These are phyloP conservation scores for Trametes sanguinea DNA, from an alignment of 768 basidiomycete genomes.

Conservation along the genomic window DNA sequence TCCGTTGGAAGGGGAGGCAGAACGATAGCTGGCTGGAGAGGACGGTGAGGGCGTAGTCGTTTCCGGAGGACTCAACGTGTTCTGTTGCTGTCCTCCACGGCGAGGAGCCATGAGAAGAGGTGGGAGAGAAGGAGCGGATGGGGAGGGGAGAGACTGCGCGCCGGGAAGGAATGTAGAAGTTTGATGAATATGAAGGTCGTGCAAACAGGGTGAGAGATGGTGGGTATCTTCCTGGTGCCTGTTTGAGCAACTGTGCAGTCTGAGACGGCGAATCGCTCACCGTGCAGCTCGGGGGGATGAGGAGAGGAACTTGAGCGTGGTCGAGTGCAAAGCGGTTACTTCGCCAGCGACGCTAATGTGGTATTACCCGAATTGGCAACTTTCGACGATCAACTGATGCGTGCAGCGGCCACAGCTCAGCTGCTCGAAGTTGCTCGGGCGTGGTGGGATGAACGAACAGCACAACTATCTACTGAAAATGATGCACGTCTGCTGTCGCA, in stretches of 20 bases:
- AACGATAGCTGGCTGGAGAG: constrained; percentile 45
- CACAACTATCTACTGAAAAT: no score
- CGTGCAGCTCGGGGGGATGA: neutral
- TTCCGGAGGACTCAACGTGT: constrained; percentile 31
- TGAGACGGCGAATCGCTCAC: neutral
- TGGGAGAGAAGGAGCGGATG: constrained; percentile 3
- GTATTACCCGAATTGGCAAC: constrained; percentile 18
- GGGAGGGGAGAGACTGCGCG: constrained; percentile 1
- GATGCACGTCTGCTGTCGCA: no score
- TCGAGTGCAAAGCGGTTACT: neutral
- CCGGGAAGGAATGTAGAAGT: constrained; percentile 11
- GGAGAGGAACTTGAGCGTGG: neutral
- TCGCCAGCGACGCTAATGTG: constrained; percentile 17
- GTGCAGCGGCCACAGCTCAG: neutral
- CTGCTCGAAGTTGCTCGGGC: neutral
- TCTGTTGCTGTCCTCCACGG: constrained; percentile 42
- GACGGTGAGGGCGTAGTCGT: constrained; percentile 18
- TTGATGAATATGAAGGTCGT: neutral
- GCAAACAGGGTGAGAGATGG: neutral
- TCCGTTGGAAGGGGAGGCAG: constrained; percentile 64
- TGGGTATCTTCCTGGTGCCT: constrained; percentile 13
- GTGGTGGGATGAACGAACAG: no score
- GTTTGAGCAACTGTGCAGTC: neutral
- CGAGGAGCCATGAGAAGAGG: constrained; percentile 48
- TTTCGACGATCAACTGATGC: constrained; percentile 10